Conservation (phyloP, 805 yeast genomes). For the Saturnispora serradocipensis region DNA sequence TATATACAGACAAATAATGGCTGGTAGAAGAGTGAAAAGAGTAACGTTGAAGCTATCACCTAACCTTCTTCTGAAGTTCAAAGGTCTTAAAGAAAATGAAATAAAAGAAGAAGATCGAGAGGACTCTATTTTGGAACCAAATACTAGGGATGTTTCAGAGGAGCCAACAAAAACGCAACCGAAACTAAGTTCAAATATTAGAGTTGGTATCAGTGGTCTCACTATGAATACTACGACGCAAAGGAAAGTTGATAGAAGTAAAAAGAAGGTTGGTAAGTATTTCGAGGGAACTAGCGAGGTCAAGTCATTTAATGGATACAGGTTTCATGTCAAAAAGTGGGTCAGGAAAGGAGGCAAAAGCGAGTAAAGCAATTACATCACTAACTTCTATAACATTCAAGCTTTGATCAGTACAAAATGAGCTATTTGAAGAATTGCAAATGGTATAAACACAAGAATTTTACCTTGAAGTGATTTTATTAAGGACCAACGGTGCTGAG, state of each 20-base stretch:
- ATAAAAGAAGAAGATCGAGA: background rate
- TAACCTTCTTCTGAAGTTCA: background rate
- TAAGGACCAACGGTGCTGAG: no score
- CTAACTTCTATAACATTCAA: no score
- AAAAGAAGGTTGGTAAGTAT: slow-evolving; percentile 9
- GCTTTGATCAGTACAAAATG: no score
- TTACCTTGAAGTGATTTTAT: no score
- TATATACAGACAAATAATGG: background rate
- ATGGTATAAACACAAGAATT: no score
- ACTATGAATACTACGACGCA: slow-evolving; percentile 21
- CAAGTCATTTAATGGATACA: slow-evolving; percentile 8
- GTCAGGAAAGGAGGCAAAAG: background rate
- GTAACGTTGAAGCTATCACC: slow-evolving; percentile 14
- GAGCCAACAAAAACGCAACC: slow-evolving; percentile 1
- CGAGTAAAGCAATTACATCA: background rate
- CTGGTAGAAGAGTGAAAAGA: slow-evolving; percentile 1
- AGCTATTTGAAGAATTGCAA: no score
- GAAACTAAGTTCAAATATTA: slow-evolving; percentile 7
- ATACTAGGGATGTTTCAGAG: background rate
- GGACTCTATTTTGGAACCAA: background rate
- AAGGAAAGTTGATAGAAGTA: slow-evolving; percentile 21
- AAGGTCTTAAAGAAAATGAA: background rate
- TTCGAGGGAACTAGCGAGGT: slow-evolving; percentile 11
- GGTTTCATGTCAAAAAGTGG: slow-evolving; percentile 1
- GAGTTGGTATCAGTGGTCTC: slow-evolving; percentile 19